Evolutionary conservation across 306 rosid species (phyloP).

Genomic region (Castanea crenata): DNA sequence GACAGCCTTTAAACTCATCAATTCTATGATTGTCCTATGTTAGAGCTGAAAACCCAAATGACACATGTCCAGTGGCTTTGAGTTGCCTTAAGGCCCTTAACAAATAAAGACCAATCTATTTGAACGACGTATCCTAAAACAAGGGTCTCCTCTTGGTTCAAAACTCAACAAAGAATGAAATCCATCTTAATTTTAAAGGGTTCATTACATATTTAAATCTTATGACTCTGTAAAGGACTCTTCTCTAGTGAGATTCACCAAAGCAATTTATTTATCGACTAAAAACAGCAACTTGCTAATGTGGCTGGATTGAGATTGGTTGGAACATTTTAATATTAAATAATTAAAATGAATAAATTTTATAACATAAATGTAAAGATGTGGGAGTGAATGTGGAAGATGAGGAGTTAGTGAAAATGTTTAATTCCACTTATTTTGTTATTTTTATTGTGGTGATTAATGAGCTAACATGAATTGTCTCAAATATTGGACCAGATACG

Average conservation of each 20-base stretch:
- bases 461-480: too few species aligned
- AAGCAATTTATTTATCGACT: too few species aligned
- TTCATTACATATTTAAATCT: background rate
- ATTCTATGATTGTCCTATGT: background rate
- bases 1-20: background rate
- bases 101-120: background rate
- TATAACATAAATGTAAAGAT: too few species aligned
- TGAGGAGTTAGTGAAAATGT: too few species aligned
- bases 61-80: background rate
- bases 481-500: too few species aligned
- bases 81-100: background rate
- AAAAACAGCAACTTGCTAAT: too few species aligned
- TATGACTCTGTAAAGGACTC: background rate
- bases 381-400: too few species aligned
- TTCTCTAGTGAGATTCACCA: background rate
- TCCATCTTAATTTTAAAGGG: background rate
- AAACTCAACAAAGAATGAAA: background rate
- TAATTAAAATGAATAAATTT: too few species aligned
- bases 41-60: background rate
- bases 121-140: background rate
- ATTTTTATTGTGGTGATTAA: too few species aligned
- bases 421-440: too few species aligned
- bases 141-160: background rate
- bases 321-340: too few species aligned
- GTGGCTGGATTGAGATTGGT: too few species aligned